These are phyloP conservation scores for Pseudogymnoascus sp. DNA, from an alignment of 2,329 filamentous ascomycete genomes.

Conservation along the genomic window DNA sequence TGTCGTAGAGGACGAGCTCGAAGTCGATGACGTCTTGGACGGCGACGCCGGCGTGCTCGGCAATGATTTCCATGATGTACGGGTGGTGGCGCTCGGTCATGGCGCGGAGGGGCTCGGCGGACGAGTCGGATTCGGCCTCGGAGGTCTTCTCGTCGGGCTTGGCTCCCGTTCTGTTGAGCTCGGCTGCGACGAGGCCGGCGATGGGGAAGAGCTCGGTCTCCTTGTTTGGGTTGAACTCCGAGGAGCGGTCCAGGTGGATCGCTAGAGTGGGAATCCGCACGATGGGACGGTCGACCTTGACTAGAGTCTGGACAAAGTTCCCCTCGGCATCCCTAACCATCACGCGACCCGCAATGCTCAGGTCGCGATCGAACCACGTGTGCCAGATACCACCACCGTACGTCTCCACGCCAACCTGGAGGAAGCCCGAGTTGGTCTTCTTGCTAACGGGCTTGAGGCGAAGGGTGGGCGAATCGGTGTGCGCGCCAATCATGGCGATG, in stretches of 20 bases:
- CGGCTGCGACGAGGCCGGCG: slow-evolving; percentile 74
- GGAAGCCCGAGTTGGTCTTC: slow-evolving; percentile 74
- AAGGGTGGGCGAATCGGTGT: slow-evolving; percentile 90
- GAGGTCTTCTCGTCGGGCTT: slow-evolving; percentile 30
- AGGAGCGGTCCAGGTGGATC: slow-evolving; percentile 82
- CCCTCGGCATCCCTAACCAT: slow-evolving; percentile 70
- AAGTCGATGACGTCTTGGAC: slow-evolving; percentile 78
- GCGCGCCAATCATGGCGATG: slow-evolving; percentile 86
- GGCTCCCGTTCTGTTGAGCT: slow-evolving; percentile 68
- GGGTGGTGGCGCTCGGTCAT: slow-evolving; percentile 82
- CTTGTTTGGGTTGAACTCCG: slow-evolving; percentile 90
- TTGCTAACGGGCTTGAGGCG: slow-evolving; percentile 92
- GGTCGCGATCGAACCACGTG: slow-evolving; percentile 94
- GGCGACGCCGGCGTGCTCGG: slow-evolving; percentile 64
- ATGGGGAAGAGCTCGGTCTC: slow-evolving; percentile 95
- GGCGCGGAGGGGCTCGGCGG: slow-evolving; percentile 59
- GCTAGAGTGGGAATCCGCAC: slow-evolving; percentile 88
- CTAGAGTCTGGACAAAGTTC: slow-evolving; percentile 71
- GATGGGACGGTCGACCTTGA: slow-evolving; percentile 86
- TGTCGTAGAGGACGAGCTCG: slow-evolving; percentile 94
- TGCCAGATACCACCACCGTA: slow-evolving; percentile 98
- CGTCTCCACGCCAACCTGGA: slow-evolving; percentile 92
- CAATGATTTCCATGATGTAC: slow-evolving; percentile 76
- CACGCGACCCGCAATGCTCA: slow-evolving; percentile 81
- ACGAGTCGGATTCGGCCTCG: slow-evolving; percentile 36